phyloP scores from a whole-genome alignment of 331 rosid species.

The Arachis monticola region DNA sequence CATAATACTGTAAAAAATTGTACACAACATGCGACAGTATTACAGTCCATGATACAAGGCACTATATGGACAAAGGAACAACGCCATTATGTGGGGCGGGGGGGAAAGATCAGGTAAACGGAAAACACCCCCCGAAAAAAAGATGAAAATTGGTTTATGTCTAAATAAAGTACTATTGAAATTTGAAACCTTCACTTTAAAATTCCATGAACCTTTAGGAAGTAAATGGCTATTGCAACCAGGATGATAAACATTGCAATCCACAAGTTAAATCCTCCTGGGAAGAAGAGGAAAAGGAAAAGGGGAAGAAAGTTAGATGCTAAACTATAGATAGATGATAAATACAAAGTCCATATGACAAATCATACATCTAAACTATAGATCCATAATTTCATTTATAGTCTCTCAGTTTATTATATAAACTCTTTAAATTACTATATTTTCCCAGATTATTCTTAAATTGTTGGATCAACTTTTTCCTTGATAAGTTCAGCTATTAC shows the following conservation, averaged over 20 bases:
- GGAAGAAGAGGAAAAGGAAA: background rate
- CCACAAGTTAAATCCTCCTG: slow-evolving; percentile 82
- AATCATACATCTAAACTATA: slow-evolving; percentile 14
- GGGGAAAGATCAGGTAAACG: background rate
- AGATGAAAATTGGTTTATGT: slow-evolving; percentile 9
- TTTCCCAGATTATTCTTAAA: no score
- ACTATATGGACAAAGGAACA: slow-evolving; percentile 19
- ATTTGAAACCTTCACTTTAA: slow-evolving; percentile 34
- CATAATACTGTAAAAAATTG: slow-evolving; percentile 1
- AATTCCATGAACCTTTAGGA: slow-evolving; percentile 49
- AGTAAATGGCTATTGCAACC: slow-evolving; percentile 66
- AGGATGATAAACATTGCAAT: slow-evolving; percentile 61
- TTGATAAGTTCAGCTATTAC: background rate
- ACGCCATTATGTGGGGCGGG: background rate
- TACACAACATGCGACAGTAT: slow-evolving; percentile 7
- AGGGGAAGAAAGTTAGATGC: background rate
- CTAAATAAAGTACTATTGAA: slow-evolving; percentile 17
- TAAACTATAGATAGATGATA: background rate
- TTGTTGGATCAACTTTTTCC: no score
- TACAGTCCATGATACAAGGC: slow-evolving; percentile 32
- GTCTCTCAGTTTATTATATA: background rate
- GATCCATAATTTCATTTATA: slow-evolving; percentile 8
- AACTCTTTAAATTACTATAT: background rate
- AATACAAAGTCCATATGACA: slow-evolving; percentile 19
- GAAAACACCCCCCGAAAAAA: background rate